Conservation (phyloP, 768 basidiomycete species). For the Lactarius tabidus region DNA sequence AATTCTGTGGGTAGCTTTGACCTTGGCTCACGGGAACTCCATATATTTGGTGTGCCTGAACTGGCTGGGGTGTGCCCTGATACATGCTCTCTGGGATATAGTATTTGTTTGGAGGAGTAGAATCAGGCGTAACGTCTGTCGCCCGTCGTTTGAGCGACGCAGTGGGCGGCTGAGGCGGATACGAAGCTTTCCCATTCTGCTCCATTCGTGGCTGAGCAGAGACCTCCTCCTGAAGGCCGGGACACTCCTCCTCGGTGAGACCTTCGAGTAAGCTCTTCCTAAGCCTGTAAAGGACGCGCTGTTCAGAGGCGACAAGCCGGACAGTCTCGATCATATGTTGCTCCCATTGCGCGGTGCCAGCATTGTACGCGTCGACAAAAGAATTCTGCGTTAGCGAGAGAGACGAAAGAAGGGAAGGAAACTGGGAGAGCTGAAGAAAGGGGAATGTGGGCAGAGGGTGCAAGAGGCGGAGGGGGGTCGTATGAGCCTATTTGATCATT, state of each 20-base stretch:
- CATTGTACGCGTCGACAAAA: slow-evolving; percentile 60
- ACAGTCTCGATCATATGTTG: slow-evolving; percentile 60
- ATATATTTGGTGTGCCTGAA: slow-evolving; percentile 13
- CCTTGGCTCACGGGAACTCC: slow-evolving; percentile 18
- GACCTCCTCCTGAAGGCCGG: slow-evolving; percentile 53
- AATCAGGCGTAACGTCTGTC: slow-evolving; percentile 19
- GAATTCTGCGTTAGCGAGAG: slow-evolving; percentile 49
- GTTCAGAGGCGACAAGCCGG: slow-evolving; percentile 53
- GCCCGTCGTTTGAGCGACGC: slow-evolving; percentile 23
- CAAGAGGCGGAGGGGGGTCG: slow-evolving; percentile 26
- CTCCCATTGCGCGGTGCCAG: slow-evolving; percentile 56
- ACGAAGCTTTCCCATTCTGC: slow-evolving; percentile 11
- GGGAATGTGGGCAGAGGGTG: slow-evolving; percentile 54
- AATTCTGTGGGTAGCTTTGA: slow-evolving; percentile 24
- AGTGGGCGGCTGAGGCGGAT: slow-evolving; percentile 21
- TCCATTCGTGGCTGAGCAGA: slow-evolving; percentile 39
- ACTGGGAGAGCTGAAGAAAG: slow-evolving; percentile 54
- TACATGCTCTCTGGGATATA: slow-evolving; percentile 21
- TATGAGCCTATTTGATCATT: slow-evolving; percentile 24
- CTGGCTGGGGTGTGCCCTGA: slow-evolving; percentile 11
- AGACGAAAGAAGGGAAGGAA: slow-evolving; percentile 49
- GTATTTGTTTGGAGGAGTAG: slow-evolving; percentile 25
- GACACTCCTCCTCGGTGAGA: slow-evolving; percentile 53
- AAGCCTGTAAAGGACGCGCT: slow-evolving; percentile 58
- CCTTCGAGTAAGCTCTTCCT: slow-evolving; percentile 57